Evolutionary conservation across 208 protist species (phyloP).

Genomic region (Leishmania tropica): DNA sequence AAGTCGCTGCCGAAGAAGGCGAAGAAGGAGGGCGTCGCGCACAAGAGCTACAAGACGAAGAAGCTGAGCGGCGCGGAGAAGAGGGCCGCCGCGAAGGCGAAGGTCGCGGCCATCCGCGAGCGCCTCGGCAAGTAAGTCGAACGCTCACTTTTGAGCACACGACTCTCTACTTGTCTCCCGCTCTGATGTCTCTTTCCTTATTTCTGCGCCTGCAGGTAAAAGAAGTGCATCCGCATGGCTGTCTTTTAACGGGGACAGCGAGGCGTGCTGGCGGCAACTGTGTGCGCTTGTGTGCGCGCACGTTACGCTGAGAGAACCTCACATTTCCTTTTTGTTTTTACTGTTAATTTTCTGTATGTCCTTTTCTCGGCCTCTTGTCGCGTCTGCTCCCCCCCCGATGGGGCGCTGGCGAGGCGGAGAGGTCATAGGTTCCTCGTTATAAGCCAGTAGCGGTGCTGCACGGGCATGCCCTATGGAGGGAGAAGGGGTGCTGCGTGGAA

Average conservation of each 20-base stretch:
- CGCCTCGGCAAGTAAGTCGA: conserved; percentile 47
- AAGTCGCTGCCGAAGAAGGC: conserved; percentile 69
- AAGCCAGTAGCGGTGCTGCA: neutral
- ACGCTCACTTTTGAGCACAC: no score
- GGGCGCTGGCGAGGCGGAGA: neutral
- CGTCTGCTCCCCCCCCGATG: neutral
- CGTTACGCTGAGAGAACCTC: neutral
- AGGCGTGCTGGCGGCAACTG: neutral
- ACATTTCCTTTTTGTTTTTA: neutral
- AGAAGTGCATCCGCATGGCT: neutral
- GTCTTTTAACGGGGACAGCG: neutral
- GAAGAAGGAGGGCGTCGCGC: conserved; percentile 40
- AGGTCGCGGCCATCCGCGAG: conserved; percentile 65
- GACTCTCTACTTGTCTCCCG: no score
- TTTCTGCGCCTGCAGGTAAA: neutral
- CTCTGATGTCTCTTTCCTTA: neutral
- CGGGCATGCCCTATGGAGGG: neutral
- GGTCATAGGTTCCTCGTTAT: neutral
- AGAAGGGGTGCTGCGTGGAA: neutral
- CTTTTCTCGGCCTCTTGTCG: neutral
- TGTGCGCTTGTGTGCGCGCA: neutral
- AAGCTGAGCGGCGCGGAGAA: conserved; percentile 56
- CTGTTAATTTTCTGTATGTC: neutral
- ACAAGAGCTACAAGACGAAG: conserved; percentile 59
- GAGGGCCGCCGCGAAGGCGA: conserved; percentile 32